Base-by-base conservation (phyloP, 164 flowering plant genomes). In the Liriodendron chinense region DNA sequence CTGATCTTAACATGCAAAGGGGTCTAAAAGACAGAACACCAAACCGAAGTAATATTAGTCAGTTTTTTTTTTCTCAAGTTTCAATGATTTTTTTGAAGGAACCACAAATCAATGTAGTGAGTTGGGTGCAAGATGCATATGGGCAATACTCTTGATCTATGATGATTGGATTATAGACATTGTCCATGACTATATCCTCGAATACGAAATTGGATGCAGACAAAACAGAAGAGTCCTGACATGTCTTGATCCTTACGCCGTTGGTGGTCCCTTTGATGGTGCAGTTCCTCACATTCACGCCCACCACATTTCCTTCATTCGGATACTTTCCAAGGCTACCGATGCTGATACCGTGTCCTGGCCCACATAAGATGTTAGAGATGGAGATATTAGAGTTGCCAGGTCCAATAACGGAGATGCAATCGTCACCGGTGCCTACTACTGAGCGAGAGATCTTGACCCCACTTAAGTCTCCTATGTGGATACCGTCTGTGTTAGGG, bases 161-260 rank as follows among this genome's bases (percentile, higher is more conserved):
- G 25, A 67, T 26, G 28, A 26, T 26, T 26, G 28, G 28, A 26
- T 26, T 26, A 34, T 3, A n/a, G n/a, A n/a, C n/a, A n/a, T n/a
- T n/a, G n/a, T n/a, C n/a, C n/a, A n/a, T n/a, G n/a, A n/a, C n/a
- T n/a, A 86, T 78, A 59, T 87, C 75, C 64, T 85, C 75, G 28
- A 85, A 85, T 20, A 53, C 73, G 57, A 85, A 77, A 48, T 81
- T 79, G 24, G 71, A 24, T 1, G 76, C 77, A 9, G 72, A 68
- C 20, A 23, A 13, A 24, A 18, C 25, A 47, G 72, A 67, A 34
- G 67, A 75, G n/a, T 87, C 93, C 89, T 86, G 89, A 92, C 92
- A 91, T 25, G 91, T 89, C 82, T 92, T 92, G 53, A 91, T 92
- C 75, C 97, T 83, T 0, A 90, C 88, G 18, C 95, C 97, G 77